phyloP scores from a whole-genome alignment of 345 rosid species.

The Diplotaxis tenuifolia region DNA sequence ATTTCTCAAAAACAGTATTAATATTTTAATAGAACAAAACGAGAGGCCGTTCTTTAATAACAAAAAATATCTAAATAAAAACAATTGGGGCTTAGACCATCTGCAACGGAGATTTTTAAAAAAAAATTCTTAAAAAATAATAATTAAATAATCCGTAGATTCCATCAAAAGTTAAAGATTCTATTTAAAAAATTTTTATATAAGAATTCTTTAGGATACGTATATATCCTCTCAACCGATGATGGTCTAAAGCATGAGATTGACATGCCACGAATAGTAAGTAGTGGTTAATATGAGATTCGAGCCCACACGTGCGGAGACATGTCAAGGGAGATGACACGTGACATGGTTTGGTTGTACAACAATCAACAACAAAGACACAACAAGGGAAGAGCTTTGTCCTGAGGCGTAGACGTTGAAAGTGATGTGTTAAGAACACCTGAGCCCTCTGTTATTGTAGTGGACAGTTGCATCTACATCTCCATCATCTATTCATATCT shows the following conservation, averaged over 20 bases:
- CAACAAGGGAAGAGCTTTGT: slow-evolving; percentile 20
- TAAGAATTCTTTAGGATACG: too few relatives aligned
- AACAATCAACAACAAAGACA: slow-evolving; percentile 27
- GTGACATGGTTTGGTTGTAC: slow-evolving; percentile 24
- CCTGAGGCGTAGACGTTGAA: slow-evolving; percentile 17
- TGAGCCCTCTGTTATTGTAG: neutral
- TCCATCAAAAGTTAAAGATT: slow-evolving; percentile 18
- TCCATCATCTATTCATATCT: neutral
- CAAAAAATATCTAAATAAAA: neutral
- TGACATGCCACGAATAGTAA: slow-evolving; percentile 31
- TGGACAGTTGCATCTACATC: slow-evolving; percentile 13
- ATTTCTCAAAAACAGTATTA: too few relatives aligned
- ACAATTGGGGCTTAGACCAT: neutral
- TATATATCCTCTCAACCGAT: too few relatives aligned
- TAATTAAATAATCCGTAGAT: too few relatives aligned
- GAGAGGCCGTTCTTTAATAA: neutral
- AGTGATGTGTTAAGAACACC: slow-evolving; percentile 3
- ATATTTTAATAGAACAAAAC: too few relatives aligned
- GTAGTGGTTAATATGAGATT: slow-evolving; percentile 26
- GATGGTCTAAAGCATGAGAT: slow-evolving; percentile 30
- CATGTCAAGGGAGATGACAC: slow-evolving; percentile 27
- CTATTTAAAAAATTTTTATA: too few relatives aligned
- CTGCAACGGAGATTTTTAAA: too few relatives aligned
- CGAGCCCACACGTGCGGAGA: slow-evolving; percentile 42
- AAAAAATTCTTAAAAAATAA: too few relatives aligned